phyloP scores from a whole-genome alignment of 2,329 filamentous ascomycete genomes.

The Alternaria sp. region DNA sequence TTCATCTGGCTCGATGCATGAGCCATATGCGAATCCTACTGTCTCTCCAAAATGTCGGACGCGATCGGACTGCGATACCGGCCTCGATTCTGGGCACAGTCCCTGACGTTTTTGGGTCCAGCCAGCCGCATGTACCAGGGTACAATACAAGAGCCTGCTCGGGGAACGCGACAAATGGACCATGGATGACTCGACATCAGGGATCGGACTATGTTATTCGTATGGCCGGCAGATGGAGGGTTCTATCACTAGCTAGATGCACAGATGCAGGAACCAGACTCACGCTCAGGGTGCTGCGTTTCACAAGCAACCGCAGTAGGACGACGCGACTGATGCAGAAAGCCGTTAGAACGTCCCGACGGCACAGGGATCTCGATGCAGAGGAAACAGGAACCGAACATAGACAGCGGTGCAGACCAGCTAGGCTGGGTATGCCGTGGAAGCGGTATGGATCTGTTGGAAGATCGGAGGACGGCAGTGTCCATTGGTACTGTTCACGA shows the following conservation, averaged over 20 bases:
- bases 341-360: not conserved
- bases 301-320: slow-evolving; percentile 9
- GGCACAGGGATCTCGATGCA: not conserved
- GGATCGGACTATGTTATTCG: not conserved
- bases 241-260: not conserved
- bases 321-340: not conserved
- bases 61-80: not conserved
- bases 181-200: not conserved
- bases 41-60: not conserved
- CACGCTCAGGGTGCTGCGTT: slow-evolving; percentile 4
- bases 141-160: not conserved
- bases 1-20: not conserved
- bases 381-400: not conserved
- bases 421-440: not conserved
- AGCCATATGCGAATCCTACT: not conserved
- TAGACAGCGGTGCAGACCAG: not conserved
- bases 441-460: not conserved
- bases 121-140: not conserved
- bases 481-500: slow-evolving; percentile 1
- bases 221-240: not conserved
- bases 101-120: not conserved
- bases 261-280: slow-evolving; percentile 21
- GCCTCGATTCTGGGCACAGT: not conserved
- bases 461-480: not conserved
- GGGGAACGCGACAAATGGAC: not conserved